Evolutionary conservation across 2,329 filamentous ascomycete species (phyloP).

Genomic region (Fusarium foetens): DNA sequence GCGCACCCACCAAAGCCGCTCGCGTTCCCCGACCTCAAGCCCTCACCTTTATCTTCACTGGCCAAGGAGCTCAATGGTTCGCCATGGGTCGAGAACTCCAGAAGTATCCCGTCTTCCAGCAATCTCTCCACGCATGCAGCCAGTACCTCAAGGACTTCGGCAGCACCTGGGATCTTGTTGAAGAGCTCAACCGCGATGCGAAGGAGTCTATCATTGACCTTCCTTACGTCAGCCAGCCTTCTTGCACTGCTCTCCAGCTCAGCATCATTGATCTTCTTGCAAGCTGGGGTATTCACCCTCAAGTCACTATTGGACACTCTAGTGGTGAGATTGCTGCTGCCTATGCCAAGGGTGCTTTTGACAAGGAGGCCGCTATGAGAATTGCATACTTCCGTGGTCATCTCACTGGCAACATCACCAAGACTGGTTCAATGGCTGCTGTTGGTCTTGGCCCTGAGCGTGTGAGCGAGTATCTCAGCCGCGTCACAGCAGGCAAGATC

Average conservation of each 20-base stretch:
- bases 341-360: background rate
- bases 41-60: background rate
- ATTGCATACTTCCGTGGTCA: background rate
- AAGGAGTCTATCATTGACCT: background rate
- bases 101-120: background rate
- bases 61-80: slow-evolving; percentile 2
- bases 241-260: background rate
- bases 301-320: background rate
- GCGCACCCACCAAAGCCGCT: background rate
- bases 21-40: background rate
- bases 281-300: background rate
- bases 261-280: background rate
- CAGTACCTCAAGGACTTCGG: background rate
- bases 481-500: background rate
- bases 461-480: background rate
- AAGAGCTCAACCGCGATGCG: background rate
- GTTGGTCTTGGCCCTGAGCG: background rate
- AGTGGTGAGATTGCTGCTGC: background rate
- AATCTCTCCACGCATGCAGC: background rate
- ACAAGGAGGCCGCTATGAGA: background rate
- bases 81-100: background rate
- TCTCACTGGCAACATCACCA: background rate
- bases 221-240: slow-evolving; percentile 1
- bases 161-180: background rate
- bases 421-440: background rate